A percentile compares a stretch with the other conserved stretches of the same genome.
Conservation (phyloP, 1,139 yeast genomes). For the Geotrichum cucujoidarum region DNA sequence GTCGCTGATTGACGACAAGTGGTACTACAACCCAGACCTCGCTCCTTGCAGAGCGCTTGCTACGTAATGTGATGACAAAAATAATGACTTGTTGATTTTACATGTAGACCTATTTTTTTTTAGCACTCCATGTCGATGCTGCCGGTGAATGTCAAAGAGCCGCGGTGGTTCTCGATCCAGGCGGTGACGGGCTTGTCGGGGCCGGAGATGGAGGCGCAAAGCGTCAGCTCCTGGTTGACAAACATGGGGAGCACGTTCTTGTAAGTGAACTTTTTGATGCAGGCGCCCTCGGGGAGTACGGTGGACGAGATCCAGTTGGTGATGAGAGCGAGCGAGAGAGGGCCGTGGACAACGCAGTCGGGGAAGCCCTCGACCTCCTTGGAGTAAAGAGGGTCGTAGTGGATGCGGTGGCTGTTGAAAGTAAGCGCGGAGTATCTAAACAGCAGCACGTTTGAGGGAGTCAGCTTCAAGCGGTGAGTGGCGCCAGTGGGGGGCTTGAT, state of each 20-base stretch:
- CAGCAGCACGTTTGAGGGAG: constrained; percentile 37
- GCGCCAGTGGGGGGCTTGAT: constrained; percentile 22
- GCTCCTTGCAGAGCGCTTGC: constrained; percentile 13
- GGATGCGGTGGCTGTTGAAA: constrained; percentile 78
- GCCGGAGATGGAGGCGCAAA: constrained; percentile 26
- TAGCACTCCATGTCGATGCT: constrained; percentile 20
- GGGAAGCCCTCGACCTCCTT: constrained; percentile 53
- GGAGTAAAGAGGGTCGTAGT: constrained; percentile 58
- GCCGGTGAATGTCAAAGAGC: constrained; percentile 28
- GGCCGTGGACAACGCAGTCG: constrained; percentile 71
- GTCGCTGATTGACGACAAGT: constrained; percentile 21
- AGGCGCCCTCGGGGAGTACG: constrained; percentile 20
- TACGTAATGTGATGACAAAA: no score
- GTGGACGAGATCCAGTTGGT: constrained; percentile 45
- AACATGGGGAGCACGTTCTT: constrained; percentile 49
- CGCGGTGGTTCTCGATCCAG: constrained; percentile 35
- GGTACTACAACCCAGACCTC: constrained; percentile 19
- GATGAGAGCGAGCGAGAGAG: constrained; percentile 59
- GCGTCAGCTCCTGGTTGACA: constrained; percentile 33
- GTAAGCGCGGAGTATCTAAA: constrained; percentile 69
- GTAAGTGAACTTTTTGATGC: constrained; percentile 41
- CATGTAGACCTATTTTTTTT: no score
- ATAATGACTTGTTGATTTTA: no score
- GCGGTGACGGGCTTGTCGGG: constrained; percentile 25
- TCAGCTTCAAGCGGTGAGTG: constrained; percentile 25